Evolutionary conservation across 306 rosid species (phyloP), one percentile per base, ranked within the genome.

Genomic region (Vicia sativa): DNA sequence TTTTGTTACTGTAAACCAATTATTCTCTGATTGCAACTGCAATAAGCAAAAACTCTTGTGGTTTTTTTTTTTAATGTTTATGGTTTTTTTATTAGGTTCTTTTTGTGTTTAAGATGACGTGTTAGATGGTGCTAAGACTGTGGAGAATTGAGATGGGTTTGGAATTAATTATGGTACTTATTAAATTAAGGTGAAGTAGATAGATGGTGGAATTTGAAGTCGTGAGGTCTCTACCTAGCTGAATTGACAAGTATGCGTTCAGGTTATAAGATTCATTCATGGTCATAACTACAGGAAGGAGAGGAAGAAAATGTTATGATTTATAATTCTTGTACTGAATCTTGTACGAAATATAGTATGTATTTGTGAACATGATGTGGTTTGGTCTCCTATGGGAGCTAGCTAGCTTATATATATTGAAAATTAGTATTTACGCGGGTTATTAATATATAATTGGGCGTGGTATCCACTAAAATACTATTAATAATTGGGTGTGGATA

Each of bases 131-230:
- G 37, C 10, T 55, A 62, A 65, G 42, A 72, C 50, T 66, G 9
- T 18, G 34, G 29, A 63, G 61, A 66, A 6, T 18, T 43, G 29
- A 63, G 61, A 66, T 39, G 55, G 67, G 58, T 58, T 38, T 79
- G 34, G 39, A 53, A 71, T 66, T 66, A 61, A 25, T 28, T 72
- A 39, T 14, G 55, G 44, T 72, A 53, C 19, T 55, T 55, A 2
- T 6, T 55, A 16, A 26, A 9, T 55, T 12, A 13, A 6, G 38
- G 12, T 7, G 21, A 57, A 29, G 43, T 57, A 28, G 11, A 29
- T 29, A 7, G 12, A 13, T 29, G 21, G 42, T 56, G 62, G 23
- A 56, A 56, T 7, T 56, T 56, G 14, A 29, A 29, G 42, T 8
- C 4, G 19, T 56, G n/a, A 6, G 9, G 3, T 50, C 7, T 6